Evolutionary conservation across 805 yeast species (phyloP), one percentile per base, ranked within the genome.

Genomic region (Sugiyamaella mastotermitis): DNA sequence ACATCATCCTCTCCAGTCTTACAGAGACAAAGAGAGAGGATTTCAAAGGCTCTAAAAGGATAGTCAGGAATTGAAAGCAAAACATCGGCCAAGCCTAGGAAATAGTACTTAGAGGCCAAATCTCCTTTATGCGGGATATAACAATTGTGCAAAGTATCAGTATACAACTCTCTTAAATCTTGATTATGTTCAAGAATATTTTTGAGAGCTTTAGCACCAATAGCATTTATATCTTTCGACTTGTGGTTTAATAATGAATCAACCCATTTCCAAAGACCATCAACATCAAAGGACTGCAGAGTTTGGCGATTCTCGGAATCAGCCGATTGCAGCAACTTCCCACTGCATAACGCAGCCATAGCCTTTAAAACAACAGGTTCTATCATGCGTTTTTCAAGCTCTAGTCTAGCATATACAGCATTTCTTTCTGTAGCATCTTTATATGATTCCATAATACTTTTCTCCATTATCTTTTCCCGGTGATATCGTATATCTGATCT

Each of bases 261-360:
- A n/a, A 86, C 72, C 97, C 97, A 92, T 11, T 70, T 65, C 57
- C 86, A 64, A 14, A 87, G 66, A 0, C 77, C 78, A 2, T 72
- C 63, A 5, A 82, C 69, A 47, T 86, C 88, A 57, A 87, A 84
- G 49, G 77, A 69, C 3, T 63, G 58, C 10, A 9, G 14, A 2
- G 71, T 64, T 33, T 74, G 74, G 23, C 31, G 24, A 2, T 31
- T 72, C 64, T 21, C 66, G 60, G 22, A 70, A 60, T 8, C 61
- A 3, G 46, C 49, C 7, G 47, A 40, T 9, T 51, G 72, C 4
- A 74, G 70, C 6, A 87, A 73, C 2, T 80, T 74, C n/a, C 94
- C 92, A 2, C 79, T 68, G 49, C 94, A 78, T 19, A 92, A 62
- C 0, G 80, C 70, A 0, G 94, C 84, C 94, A 92, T 84, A 28